Percentiles rank a stretch among this genome's conserved stretches.
Conservation (phyloP, 805 yeast genomes). For the Ogataea nakhonphanomensis region DNA sequence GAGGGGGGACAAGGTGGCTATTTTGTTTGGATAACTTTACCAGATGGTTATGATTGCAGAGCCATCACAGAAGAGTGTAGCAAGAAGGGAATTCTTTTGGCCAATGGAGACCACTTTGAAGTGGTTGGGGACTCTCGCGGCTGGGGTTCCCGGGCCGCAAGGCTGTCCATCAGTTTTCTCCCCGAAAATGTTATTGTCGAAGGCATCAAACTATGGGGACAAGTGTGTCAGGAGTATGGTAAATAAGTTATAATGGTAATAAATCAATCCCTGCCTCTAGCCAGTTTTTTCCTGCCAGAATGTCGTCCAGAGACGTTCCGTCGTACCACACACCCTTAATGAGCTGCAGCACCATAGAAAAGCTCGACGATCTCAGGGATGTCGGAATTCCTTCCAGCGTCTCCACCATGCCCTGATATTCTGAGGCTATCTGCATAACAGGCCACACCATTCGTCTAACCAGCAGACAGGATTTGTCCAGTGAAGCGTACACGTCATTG, state of each 20-base stretch:
- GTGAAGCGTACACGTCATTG: constrained; percentile 36
- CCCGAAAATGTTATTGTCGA: constrained; percentile 42
- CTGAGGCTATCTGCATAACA: constrained; percentile 43
- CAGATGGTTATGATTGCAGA: constrained; percentile 37
- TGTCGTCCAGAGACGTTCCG: constrained; percentile 35
- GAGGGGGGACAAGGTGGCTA: constrained; percentile 83
- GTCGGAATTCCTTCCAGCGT: constrained; percentile 35
- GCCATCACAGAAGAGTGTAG: constrained; percentile 35
- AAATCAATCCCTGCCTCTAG: constrained; percentile 43
- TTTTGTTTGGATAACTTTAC: constrained; percentile 70
- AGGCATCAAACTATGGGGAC: constrained; percentile 54
- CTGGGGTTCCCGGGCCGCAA: constrained; percentile 58
- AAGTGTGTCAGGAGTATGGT: constrained; percentile 25
- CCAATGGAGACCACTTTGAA: constrained; percentile 72
- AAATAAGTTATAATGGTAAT: constrained; percentile 31
- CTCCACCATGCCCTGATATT: constrained; percentile 25
- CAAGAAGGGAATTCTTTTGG: constrained; percentile 54
- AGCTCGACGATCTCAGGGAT: constrained; percentile 41
- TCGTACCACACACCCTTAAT: constrained; percentile 40
- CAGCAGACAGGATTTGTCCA: constrained; percentile 37
- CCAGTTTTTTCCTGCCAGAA: constrained; percentile 37
- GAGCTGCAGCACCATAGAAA: constrained; percentile 34
- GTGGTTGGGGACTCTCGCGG: constrained; percentile 57
- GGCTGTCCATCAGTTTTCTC: constrained; percentile 57
- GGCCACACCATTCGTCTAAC: constrained; percentile 55